These are phyloP conservation scores for Suhomyces bribrorum DNA, from an alignment of 1,139 yeast species.

Conservation along the genomic window DNA sequence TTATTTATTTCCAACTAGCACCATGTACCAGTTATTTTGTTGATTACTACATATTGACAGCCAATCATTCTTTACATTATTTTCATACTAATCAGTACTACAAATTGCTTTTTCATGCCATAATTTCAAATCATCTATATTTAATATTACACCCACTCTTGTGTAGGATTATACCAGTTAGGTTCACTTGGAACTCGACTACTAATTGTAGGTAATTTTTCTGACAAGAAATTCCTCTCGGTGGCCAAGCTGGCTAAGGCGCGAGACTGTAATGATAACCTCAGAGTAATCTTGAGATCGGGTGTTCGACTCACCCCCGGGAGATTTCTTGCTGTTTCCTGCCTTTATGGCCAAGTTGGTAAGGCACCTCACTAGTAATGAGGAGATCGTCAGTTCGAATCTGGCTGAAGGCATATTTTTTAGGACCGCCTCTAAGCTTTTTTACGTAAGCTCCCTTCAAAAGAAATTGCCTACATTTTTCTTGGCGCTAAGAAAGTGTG, in stretches of 20 bases:
- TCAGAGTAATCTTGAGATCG: slow-evolving; percentile 69
- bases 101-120: too few relatives aligned
- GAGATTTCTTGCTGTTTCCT: slow-evolving; percentile 41
- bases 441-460: slow-evolving; percentile 2
- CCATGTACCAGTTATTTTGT: too few relatives aligned
- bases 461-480: slow-evolving; percentile 7
- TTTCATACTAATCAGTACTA: too few relatives aligned
- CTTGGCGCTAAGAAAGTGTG: slow-evolving; percentile 15
- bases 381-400: slow-evolving; percentile 88
- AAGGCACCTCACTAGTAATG: slow-evolving; percentile 93
- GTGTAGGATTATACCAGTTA: too few relatives aligned
- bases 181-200: too few relatives aligned
- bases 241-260: slow-evolving; percentile 83
- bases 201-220: too few relatives aligned
- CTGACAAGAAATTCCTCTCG: slow-evolving; percentile 43
- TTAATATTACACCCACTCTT: too few relatives aligned
- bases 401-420: slow-evolving; percentile 70
- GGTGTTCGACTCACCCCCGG: slow-evolving; percentile 86
- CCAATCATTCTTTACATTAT: too few relatives aligned
- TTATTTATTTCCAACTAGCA: too few relatives aligned
- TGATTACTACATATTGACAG: too few relatives aligned
- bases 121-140: too few relatives aligned
- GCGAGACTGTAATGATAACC: slow-evolving; percentile 69
- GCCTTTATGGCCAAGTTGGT: slow-evolving; percentile 68
- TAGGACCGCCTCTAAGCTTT: background rate